phyloP scores from a whole-genome alignment of 2,329 filamentous ascomycete species.

The Alternaria viburni region DNA sequence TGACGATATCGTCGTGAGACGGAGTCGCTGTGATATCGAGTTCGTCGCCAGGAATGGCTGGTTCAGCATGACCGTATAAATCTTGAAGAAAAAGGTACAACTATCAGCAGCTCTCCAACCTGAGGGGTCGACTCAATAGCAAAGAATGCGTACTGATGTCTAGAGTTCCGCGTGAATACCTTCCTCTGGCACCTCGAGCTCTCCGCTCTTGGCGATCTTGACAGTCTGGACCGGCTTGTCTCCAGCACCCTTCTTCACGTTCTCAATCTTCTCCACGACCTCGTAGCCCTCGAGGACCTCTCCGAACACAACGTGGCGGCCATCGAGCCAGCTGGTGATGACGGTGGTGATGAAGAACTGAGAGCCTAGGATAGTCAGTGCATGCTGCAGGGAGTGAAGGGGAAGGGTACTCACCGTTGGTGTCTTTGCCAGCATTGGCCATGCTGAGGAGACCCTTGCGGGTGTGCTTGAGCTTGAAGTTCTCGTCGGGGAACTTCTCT shows the following conservation, averaged over 20 bases:
- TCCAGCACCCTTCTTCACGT: constrained; percentile 66
- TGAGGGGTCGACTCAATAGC: constrained; percentile 20
- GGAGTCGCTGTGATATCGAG: constrained; percentile 49
- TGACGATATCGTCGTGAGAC: constrained; percentile 30
- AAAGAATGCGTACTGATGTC: constrained; percentile 44
- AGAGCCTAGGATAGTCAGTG: constrained; percentile 50
- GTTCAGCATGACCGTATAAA: constrained; percentile 52
- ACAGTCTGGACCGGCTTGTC: constrained; percentile 73
- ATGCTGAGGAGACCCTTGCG: constrained; percentile 78
- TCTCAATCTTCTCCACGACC: constrained; percentile 79
- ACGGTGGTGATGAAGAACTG: constrained; percentile 93
- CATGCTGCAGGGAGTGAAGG: background rate
- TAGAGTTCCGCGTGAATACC: constrained; percentile 92
- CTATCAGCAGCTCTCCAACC: constrained; percentile 52
- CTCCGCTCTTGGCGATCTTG: constrained; percentile 83
- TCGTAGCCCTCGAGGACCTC: constrained; percentile 88
- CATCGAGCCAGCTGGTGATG: constrained; percentile 81
- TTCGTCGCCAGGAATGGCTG: constrained; percentile 49
- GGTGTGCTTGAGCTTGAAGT: constrained; percentile 93
- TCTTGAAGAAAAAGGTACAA: constrained; percentile 50
- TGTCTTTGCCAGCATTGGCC: constrained; percentile 80
- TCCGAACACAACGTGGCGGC: constrained; percentile 85
- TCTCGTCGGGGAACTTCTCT: constrained; percentile 83
- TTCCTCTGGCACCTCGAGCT: constrained; percentile 83
- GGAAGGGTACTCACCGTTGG: constrained; percentile 39